Evolutionary conservation across 2,329 filamentous ascomycete genomes (phyloP), one percentile per base, ranked within the genome.

Genomic region (Hypoxylon sp.): DNA sequence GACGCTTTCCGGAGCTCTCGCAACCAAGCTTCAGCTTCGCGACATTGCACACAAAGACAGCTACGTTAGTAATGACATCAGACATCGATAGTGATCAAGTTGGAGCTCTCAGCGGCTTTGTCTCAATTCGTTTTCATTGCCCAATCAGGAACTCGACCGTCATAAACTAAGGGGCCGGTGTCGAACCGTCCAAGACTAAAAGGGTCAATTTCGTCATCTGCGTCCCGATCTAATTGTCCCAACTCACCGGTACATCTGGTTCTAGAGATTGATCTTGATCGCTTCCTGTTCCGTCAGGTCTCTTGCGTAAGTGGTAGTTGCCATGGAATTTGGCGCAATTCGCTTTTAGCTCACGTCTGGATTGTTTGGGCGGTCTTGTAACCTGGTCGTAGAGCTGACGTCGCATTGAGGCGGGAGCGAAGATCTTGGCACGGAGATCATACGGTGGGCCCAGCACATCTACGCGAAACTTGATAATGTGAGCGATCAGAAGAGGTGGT

Each of bases 41-140:
- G 17, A n/a, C 55, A 55, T 48, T 33, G 26, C 58, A 31, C 46
- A 50, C 39, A 53, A 66, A 59, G 53, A 29, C 17, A 44, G 48
- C 47, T 37, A 52, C 44, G n/a, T 50, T 9, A 63, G 61, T 69
- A 42, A 70, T 75, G 73, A 75, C 73, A 75, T 75, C 74, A 74
- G 67, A 62, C 39, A 5, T 52, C 44, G n/a, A 51, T 11, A 50
- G 53, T 35, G 42, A 72, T 70, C 70, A 70, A 67, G 58, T 46
- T 69, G 62, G 55, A 69, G 48, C 44, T 66, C 59, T 55, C 55
- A 33, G 31, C 19, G 48, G 63, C 69, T 67, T 63, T 57, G 53
- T 68, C 65, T 37, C 57, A 48, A 47, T 48, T 31, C 42, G 52
- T 60, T 63, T 50, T 61, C 59, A 59, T 72, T 71, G 50, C 64